phyloP scores from a whole-genome alignment of 257 asterid genomes.

The Salvia rosmarinus region DNA sequence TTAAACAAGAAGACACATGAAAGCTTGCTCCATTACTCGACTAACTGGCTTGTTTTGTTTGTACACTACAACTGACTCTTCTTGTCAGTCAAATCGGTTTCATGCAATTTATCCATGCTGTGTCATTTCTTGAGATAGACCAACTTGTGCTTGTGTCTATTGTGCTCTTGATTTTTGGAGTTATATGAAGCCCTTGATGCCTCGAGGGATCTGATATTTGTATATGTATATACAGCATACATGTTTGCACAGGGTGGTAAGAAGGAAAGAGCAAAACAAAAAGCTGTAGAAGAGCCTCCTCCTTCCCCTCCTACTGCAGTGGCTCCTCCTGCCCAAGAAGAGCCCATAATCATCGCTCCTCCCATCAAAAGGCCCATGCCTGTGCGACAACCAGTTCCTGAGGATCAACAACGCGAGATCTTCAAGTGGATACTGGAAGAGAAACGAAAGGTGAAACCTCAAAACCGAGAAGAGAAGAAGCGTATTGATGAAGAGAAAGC shows the following conservation, averaged over 20 bases:
- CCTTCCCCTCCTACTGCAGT: conserved; percentile 46
- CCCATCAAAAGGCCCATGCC: conserved; percentile 47
- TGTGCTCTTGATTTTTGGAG: background rate
- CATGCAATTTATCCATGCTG: background rate
- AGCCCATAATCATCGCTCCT: conserved; percentile 41
- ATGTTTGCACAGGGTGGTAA: conserved; percentile 55
- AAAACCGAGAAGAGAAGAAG: conserved; percentile 53
- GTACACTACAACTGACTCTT: background rate
- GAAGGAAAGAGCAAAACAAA: conserved; percentile 45
- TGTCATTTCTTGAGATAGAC: background rate
- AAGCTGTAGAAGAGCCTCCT: conserved; percentile 33
- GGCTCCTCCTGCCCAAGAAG: conserved; percentile 39
- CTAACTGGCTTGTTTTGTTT: background rate
- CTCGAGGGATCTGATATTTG: conserved; percentile 6
- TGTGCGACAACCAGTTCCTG: conserved; percentile 51
- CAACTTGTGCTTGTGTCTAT: background rate
- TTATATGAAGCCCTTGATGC: conserved; percentile 21
- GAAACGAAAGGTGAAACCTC: conserved; percentile 63
- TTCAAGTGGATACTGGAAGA: conserved; percentile 81
- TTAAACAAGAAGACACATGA: too few relatives aligned
- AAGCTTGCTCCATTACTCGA: background rate
- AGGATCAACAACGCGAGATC: conserved; percentile 61
- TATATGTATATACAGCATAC: conserved; percentile 51
- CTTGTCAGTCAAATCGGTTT: background rate
- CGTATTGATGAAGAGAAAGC: conserved; percentile 65